These are phyloP conservation scores for Komagataella ulmi DNA, from an alignment of 805 yeast species.

Conservation along the genomic window DNA sequence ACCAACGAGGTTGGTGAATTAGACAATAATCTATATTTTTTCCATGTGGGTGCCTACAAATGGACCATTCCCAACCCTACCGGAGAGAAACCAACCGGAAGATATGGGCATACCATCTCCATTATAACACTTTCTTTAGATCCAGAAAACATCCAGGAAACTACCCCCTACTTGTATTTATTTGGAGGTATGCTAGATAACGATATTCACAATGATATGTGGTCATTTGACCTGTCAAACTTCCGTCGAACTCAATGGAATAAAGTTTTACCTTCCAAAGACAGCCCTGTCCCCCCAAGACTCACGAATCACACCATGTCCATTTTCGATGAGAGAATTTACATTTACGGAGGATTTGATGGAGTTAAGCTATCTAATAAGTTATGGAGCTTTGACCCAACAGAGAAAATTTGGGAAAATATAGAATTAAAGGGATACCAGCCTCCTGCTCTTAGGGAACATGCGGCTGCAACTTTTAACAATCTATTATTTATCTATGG, in stretches of 20 bases:
- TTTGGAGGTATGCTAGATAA: conserved; percentile 95
- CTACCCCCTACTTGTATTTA: conserved; percentile 45
- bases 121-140: conserved; percentile 44
- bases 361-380: conserved; percentile 59
- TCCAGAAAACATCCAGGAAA: conserved; percentile 16
- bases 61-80: conserved; percentile 71
- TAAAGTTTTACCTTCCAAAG: conserved; percentile 38
- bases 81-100: conserved; percentile 74
- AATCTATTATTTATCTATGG: conserved; percentile 80
- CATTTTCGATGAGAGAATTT: conserved; percentile 63
- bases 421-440: conserved; percentile 49
- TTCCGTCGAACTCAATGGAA: conserved; percentile 86
- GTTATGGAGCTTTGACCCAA: conserved; percentile 71
- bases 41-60: conserved; percentile 63
- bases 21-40: conserved; percentile 82
- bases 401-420: conserved; percentile 53
- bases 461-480: conserved; percentile 68
- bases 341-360: conserved; percentile 83
- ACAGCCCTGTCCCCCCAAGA: conserved; percentile 12
- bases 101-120: conserved; percentile 88
- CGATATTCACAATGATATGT: conserved; percentile 68
- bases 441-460: conserved; percentile 88
- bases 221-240: conserved; percentile 75
- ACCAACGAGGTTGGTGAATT: conserved; percentile 64
- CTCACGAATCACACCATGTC: conserved; percentile 87